A percentile compares a stretch with the other conserved stretches of the same genome.
These are phyloP conservation scores for Chaetomium sp. DNA, from an alignment of 2,329 filamentous ascomycete species.

Conservation along the genomic window DNA sequence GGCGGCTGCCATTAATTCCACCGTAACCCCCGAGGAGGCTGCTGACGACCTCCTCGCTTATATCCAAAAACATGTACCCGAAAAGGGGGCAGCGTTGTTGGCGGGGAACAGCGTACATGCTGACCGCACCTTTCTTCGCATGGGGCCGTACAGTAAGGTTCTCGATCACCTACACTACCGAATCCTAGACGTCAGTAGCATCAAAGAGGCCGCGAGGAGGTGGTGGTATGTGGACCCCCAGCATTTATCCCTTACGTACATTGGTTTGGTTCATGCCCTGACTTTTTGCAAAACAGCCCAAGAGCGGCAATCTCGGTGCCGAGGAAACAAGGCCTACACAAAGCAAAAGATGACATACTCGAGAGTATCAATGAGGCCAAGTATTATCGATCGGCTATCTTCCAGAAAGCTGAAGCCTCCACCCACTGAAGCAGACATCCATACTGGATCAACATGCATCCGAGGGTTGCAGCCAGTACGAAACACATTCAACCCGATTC, in stretches of 20 bases:
- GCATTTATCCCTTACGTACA: no score
- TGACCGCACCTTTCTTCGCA: slow-evolving; percentile 73
- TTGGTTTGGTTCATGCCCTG: neutral
- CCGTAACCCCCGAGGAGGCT: slow-evolving; percentile 64
- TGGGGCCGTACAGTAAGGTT: slow-evolving; percentile 66
- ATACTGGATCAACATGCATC: neutral
- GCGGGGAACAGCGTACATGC: slow-evolving; percentile 93
- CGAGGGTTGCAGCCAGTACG: neutral
- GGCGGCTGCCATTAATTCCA: slow-evolving; percentile 65
- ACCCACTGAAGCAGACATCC: neutral
- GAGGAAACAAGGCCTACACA: slow-evolving; percentile 67
- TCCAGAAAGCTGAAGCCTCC: slow-evolving; percentile 14
- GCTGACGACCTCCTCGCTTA: slow-evolving; percentile 70
- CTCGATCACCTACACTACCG: slow-evolving; percentile 79
- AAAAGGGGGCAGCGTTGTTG: slow-evolving; percentile 61
- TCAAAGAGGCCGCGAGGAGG: slow-evolving; percentile 82
- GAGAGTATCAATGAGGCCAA: slow-evolving; percentile 91
- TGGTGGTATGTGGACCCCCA: slow-evolving; percentile 51
- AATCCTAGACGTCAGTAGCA: slow-evolving; percentile 81
- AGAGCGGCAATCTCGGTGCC: slow-evolving; percentile 45
- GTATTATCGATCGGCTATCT: slow-evolving; percentile 53
- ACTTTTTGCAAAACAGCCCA: slow-evolving; percentile 8
- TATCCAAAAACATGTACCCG: slow-evolving; percentile 64
- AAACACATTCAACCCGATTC: neutral
- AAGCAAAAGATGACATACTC: slow-evolving; percentile 81